Conservation (phyloP, 2,329 filamentous ascomycete genomes). For the Aspergillus quadrilineatus region DNA sequence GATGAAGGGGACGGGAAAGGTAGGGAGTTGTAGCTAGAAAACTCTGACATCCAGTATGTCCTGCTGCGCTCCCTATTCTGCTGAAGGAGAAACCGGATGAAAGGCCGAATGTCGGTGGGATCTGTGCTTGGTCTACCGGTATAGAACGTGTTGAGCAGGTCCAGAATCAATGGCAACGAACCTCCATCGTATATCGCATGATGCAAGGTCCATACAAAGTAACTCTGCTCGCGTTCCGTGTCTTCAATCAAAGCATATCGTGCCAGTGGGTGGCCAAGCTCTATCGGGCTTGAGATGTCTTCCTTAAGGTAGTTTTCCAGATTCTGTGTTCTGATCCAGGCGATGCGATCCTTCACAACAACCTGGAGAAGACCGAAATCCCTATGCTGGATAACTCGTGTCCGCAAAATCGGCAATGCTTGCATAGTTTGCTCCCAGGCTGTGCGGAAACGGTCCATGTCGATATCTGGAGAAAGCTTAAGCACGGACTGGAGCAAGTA, state of each 20-base stretch:
- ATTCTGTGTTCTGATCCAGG: too few species aligned
- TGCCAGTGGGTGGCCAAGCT: not conserved
- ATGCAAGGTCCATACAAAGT: not conserved
- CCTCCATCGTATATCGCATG: slow-evolving; percentile 8
- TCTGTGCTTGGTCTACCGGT: not conserved
- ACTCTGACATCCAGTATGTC: too few species aligned
- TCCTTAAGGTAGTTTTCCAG: not conserved
- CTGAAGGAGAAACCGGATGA: not conserved
- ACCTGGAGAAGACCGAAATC: not conserved
- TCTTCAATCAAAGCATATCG: not conserved
- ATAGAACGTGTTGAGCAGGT: slow-evolving; percentile 10
- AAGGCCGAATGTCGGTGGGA: too few species aligned
- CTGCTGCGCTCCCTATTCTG: too few species aligned
- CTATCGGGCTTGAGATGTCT: not conserved
- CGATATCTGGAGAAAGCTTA: not conserved
- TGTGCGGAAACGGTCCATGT: not conserved
- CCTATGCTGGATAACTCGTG: not conserved
- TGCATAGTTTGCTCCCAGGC: not conserved
- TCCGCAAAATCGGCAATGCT: not conserved
- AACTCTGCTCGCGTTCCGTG: not conserved
- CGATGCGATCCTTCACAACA: not conserved
- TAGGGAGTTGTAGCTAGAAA: too few species aligned
- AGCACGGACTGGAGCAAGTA: not conserved
- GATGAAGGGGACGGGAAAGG: too few species aligned
- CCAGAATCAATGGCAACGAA: slow-evolving; percentile 24